Evolutionary conservation across 768 basidiomycete species (phyloP).

Genomic region (Tylopilus vinaceipallidus): DNA sequence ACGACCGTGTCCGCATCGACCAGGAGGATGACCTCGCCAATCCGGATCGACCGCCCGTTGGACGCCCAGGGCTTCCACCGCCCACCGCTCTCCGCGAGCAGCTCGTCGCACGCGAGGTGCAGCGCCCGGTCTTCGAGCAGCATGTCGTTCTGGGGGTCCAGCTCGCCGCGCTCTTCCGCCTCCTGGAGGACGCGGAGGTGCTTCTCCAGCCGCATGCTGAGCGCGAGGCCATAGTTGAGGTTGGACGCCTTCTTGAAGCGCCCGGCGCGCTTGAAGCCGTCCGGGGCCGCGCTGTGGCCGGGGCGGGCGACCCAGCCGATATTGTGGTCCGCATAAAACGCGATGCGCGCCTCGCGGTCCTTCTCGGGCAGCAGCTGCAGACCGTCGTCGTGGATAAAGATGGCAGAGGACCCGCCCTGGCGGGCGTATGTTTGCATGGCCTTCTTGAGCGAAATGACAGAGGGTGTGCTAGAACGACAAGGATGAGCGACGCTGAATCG

Average conservation of each 20-base stretch:
- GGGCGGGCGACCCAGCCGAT: slow-evolving; percentile 65
- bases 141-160: slow-evolving; percentile 39
- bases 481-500: background rate
- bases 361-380: slow-evolving; percentile 46
- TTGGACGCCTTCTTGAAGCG: slow-evolving; percentile 95
- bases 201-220: slow-evolving; percentile 36
- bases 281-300: slow-evolving; percentile 30
- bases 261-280: slow-evolving; percentile 49
- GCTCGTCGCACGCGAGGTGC: slow-evolving; percentile 71
- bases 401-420: slow-evolving; percentile 57
- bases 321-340: slow-evolving; percentile 55
- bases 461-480: slow-evolving; percentile 48
- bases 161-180: slow-evolving; percentile 41
- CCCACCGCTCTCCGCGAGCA: slow-evolving; percentile 53
- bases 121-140: slow-evolving; percentile 70
- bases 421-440: slow-evolving; percentile 65
- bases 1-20: slow-evolving; percentile 90
- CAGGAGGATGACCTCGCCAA: slow-evolving; percentile 79
- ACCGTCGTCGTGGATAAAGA: slow-evolving; percentile 64
- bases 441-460: slow-evolving; percentile 62
- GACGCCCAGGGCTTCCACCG: slow-evolving; percentile 73
- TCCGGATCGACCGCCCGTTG: slow-evolving; percentile 70
- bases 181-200: slow-evolving; percentile 38
- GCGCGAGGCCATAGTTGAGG: slow-evolving; percentile 72
- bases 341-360: slow-evolving; percentile 47